These are phyloP conservation scores for Phylloporus sp. DNA, from an alignment of 768 basidiomycete genomes.

Conservation along the genomic window DNA sequence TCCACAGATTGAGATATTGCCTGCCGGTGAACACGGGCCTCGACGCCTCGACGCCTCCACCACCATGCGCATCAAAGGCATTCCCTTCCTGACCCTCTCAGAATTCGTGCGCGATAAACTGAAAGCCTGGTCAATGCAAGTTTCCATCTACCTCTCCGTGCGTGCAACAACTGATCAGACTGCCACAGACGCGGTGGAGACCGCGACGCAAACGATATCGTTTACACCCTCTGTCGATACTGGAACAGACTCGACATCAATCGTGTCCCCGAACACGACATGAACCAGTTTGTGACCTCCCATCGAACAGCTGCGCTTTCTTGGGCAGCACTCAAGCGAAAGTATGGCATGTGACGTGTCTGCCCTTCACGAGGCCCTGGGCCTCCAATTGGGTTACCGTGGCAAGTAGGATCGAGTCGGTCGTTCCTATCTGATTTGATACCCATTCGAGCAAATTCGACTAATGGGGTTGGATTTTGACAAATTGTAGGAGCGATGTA, in stretches of 20 bases:
- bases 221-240: constrained; percentile 64
- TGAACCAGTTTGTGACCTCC: constrained; percentile 67
- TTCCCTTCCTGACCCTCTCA: constrained; percentile 81
- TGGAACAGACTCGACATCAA: constrained; percentile 86
- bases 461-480: constrained; percentile 18
- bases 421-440: constrained; percentile 30
- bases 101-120: constrained; percentile 86
- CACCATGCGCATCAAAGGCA: constrained; percentile 60
- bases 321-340: constrained; percentile 72
- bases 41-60: constrained; percentile 66
- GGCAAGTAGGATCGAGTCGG: constrained; percentile 2
- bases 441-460: constrained; percentile 13
- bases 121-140: constrained; percentile 78
- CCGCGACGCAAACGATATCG: constrained; percentile 74
- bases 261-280: constrained; percentile 81
- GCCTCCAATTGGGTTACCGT: background rate
- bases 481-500: constrained; percentile 22
- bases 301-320: constrained; percentile 61
- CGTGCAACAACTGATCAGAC: constrained; percentile 14
- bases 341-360: constrained; percentile 54
- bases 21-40: constrained; percentile 79
- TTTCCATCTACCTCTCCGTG: background rate
- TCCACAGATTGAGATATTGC: constrained; percentile 73
- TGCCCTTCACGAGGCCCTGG: background rate
- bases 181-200: constrained; percentile 59